phyloP scores from a whole-genome alignment of 768 basidiomycete genomes.

The Suillus hirtellus region DNA sequence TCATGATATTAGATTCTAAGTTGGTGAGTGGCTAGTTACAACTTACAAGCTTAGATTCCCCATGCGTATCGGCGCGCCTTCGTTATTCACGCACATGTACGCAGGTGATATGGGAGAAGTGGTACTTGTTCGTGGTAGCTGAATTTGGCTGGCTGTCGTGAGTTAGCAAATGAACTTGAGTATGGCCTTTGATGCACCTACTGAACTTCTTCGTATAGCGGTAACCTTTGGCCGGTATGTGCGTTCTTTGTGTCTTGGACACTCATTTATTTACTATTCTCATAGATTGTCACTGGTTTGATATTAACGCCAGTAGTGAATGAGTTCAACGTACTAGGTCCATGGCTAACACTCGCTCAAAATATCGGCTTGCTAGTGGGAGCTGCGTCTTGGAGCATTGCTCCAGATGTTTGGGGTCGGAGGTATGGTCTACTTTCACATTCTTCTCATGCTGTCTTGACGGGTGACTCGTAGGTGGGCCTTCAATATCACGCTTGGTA shows the following conservation, averaged over 20 bases:
- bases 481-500: slow-evolving; percentile 70
- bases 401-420: slow-evolving; percentile 72
- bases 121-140: slow-evolving; percentile 61
- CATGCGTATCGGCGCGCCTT: too few species aligned
- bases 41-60: not conserved
- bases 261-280: slow-evolving; percentile 1
- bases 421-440: slow-evolving; percentile 35
- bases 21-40: not conserved
- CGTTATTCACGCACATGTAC: too few species aligned
- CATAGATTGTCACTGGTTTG: slow-evolving; percentile 61
- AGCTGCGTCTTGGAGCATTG: slow-evolving; percentile 67
- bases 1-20: not conserved
- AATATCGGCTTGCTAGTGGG: slow-evolving; percentile 73
- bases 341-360: slow-evolving; percentile 67
- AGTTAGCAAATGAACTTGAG: slow-evolving; percentile 27
- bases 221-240: slow-evolving; percentile 73
- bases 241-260: not conserved
- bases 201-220: slow-evolving; percentile 36
- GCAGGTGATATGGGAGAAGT: slow-evolving; percentile 36
- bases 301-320: slow-evolving; percentile 63
- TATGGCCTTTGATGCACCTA: not conserved
- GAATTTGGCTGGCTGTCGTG: slow-evolving; percentile 80
- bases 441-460: slow-evolving; percentile 13
- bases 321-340: slow-evolving; percentile 64
- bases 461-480: slow-evolving; percentile 44